Evolutionary conservation across 2,329 filamentous ascomycete genomes (phyloP).

Genomic region (Ilyonectria robusta): DNA sequence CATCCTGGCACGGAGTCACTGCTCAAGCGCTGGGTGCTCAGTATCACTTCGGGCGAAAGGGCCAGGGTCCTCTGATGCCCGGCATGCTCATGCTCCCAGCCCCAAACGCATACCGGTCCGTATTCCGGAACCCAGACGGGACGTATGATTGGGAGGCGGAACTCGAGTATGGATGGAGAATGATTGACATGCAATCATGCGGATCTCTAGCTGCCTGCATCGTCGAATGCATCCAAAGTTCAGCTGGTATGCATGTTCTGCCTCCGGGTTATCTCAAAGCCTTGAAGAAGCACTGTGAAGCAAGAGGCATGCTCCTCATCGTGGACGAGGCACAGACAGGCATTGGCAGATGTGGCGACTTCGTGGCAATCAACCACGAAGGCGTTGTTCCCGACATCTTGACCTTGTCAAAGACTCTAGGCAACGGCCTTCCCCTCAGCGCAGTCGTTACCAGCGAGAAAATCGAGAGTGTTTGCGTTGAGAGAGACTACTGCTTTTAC

Average conservation of each 20-base stretch:
- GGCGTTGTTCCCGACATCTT: conserved; percentile 71
- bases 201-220: conserved; percentile 76
- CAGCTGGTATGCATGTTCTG: conserved; percentile 72
- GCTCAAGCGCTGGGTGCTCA: conserved; percentile 67
- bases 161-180: conserved; percentile 70
- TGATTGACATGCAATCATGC: conserved; percentile 71
- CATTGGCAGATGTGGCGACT: conserved; percentile 68
- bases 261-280: conserved; percentile 71
- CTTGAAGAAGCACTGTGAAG: conserved; percentile 68
- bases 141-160: conserved; percentile 75
- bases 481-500: conserved; percentile 68
- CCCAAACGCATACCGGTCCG: conserved; percentile 73
- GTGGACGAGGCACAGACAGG: conserved; percentile 75
- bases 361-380: conserved; percentile 72
- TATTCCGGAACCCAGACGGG: conserved; percentile 70
- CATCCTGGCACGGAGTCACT: conserved; percentile 75
- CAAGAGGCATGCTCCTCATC: conserved; percentile 71
- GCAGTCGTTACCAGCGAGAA: conserved; percentile 69
- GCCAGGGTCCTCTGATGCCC: conserved; percentile 64
- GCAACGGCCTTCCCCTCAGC: conserved; percentile 71
- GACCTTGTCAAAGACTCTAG: conserved; percentile 72
- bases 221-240: conserved; percentile 72
- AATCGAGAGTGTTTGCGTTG: conserved; percentile 64
- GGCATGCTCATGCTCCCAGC: conserved; percentile 71
- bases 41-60: conserved; percentile 68